A percentile compares a stretch with the other conserved stretches of the same genome.
Evolutionary conservation across 179 eudicot species (phyloP).

Genomic region (Sideroxylon spinosum): DNA sequence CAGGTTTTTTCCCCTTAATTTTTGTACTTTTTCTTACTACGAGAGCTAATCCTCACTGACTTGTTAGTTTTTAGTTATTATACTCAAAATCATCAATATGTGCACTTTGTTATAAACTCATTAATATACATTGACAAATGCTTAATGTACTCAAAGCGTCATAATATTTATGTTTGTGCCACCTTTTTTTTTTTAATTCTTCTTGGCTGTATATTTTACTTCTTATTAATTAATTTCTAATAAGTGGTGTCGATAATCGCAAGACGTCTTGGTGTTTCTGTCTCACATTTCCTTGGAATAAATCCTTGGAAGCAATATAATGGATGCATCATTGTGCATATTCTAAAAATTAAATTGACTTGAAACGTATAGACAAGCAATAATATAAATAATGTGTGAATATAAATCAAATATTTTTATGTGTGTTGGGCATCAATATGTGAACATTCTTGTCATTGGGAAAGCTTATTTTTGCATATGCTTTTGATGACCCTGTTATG

Average conservation of each 20-base stretch:
- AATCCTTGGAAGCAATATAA: no score
- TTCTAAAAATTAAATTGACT: no score
- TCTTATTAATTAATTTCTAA: not conserved
- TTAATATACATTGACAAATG: not conserved
- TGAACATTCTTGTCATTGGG: not conserved
- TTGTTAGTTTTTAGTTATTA: not conserved
- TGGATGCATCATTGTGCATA: no score
- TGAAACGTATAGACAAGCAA: no score
- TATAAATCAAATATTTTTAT: not conserved
- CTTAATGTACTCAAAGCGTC: not conserved
- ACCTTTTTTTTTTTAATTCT: not conserved
- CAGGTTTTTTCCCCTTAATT: slow-evolving; percentile 47
- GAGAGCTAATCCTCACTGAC: not conserved
- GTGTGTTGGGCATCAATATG: not conserved
- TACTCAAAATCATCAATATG: not conserved
- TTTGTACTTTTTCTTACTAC: not conserved
- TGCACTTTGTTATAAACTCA: not conserved
- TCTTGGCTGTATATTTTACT: not conserved
- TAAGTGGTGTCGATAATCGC: no score
- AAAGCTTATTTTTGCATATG: not conserved
- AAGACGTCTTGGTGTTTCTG: no score
- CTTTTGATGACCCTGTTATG: not conserved
- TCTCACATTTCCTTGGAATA: no score
- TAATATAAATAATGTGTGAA: not conserved
- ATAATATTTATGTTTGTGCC: not conserved